These are phyloP conservation scores for Solanum pimpinellifolium DNA, from an alignment of 257 asterid species.

Conservation along the genomic window DNA sequence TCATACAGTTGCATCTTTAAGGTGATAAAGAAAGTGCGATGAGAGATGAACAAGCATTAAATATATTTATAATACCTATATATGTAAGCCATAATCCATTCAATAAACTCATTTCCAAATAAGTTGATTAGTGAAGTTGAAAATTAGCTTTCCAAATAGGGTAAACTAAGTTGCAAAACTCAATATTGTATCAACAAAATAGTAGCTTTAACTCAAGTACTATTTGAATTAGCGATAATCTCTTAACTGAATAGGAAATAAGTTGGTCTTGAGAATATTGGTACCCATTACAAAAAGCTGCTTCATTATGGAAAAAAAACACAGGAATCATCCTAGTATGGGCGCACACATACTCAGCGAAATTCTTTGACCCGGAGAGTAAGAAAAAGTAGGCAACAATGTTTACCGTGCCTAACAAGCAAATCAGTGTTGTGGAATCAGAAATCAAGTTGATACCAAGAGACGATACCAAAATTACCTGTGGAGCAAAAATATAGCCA, in stretches of 20 bases:
- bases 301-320: background rate
- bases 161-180: background rate
- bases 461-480: constrained; percentile 30
- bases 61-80: background rate
- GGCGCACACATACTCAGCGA: background rate
- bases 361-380: background rate
- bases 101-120: background rate
- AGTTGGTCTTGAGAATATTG: background rate
- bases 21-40: background rate
- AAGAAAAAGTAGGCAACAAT: background rate
- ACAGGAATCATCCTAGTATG: background rate
- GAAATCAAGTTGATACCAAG: background rate
- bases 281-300: background rate
- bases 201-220: background rate
- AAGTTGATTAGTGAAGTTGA: background rate
- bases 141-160: background rate
- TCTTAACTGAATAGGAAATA: background rate
- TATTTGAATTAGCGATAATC: background rate
- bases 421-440: background rate
- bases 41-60: background rate
- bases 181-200: background rate
- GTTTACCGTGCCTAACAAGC: background rate
- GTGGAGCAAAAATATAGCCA: constrained; percentile 77
- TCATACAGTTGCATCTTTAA: background rate
- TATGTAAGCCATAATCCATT: background rate